A percentile compares a stretch with the other conserved stretches of the same genome.
Conservation (phyloP, 371 early-diverging fungal species). For the Funneliformis caledonium region DNA sequence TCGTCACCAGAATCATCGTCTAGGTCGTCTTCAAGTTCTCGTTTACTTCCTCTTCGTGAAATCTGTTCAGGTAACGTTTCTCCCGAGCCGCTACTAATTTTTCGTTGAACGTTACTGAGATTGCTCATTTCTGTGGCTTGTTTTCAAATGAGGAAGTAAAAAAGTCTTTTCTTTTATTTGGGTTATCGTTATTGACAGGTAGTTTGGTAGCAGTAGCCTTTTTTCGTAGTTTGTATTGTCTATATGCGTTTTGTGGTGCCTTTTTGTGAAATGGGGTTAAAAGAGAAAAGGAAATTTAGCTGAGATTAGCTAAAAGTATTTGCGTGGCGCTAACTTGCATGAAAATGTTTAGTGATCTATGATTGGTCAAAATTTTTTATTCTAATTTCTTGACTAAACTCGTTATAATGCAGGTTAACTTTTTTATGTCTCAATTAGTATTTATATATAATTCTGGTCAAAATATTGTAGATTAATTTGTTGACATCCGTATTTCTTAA, state of each 20-base stretch:
- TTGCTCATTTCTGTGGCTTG: constrained; percentile 31
- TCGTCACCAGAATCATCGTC: constrained; percentile 56
- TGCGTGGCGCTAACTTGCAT: not conserved
- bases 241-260: constrained; percentile 20
- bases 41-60: constrained; percentile 41
- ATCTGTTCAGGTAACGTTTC: constrained; percentile 32
- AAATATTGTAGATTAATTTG: no score
- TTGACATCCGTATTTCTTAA: no score
- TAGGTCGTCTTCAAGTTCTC: constrained; percentile 44
- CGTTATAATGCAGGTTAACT: not conserved
- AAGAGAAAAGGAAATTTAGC: constrained; percentile 8
- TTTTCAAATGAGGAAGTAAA: not conserved
- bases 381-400: not conserved
- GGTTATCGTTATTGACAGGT: not conserved
- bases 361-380: not conserved
- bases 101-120: constrained; percentile 23
- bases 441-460: not conserved
- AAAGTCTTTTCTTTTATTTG: not conserved
- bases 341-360: not conserved
- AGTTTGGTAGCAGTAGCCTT: not conserved
- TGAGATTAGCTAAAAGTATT: not conserved
- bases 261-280: not conserved
- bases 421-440: not conserved
- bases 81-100: constrained; percentile 16
- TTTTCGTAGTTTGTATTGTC: constrained; percentile 21